A percentile compares a stretch with the other conserved stretches of the same genome.
phyloP scores from a whole-genome alignment of 208 protist species.

The Leishmania tarentolae region DNA sequence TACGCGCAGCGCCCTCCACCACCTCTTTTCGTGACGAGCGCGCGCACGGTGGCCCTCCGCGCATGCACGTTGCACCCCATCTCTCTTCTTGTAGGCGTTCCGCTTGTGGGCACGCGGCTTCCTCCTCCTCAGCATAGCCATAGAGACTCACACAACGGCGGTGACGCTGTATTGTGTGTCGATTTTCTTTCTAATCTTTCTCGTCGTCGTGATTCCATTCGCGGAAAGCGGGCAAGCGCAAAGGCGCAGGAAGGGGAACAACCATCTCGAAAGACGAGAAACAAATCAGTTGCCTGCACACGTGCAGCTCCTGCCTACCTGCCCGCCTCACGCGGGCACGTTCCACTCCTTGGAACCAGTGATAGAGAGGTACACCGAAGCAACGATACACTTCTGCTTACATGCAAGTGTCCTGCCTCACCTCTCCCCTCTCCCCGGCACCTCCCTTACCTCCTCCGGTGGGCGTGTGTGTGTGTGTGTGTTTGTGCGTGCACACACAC shows the following conservation, averaged over 20 bases:
- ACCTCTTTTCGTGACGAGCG: not conserved
- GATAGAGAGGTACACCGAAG: not conserved
- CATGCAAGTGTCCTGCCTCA: not conserved
- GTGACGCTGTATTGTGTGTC: not conserved
- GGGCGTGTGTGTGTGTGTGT: no score
- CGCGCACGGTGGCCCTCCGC: not conserved
- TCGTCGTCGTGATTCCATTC: not conserved
- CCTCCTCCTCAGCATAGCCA: not conserved
- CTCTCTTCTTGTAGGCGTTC: not conserved
- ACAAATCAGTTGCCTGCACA: not conserved
- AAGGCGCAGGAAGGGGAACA: not conserved
- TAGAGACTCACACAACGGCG: not conserved
- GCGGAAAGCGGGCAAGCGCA: not conserved
- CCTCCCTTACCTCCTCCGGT: not conserved
- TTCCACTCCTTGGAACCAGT: not conserved
- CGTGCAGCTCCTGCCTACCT: not conserved
- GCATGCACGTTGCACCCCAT: not conserved
- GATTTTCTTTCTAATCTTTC: not conserved
- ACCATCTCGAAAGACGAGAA: not conserved
- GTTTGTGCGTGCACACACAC: no score
- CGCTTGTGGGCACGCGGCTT: not conserved
- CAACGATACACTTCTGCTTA: not conserved
- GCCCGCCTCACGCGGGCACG: not conserved
- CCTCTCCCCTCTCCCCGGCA: not conserved
- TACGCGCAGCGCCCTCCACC: not conserved